A percentile compares a stretch with the other conserved stretches of the same genome.
phyloP scores from a whole-genome alignment of 306 rosid species.

The Heteromeles arbutifolia region DNA sequence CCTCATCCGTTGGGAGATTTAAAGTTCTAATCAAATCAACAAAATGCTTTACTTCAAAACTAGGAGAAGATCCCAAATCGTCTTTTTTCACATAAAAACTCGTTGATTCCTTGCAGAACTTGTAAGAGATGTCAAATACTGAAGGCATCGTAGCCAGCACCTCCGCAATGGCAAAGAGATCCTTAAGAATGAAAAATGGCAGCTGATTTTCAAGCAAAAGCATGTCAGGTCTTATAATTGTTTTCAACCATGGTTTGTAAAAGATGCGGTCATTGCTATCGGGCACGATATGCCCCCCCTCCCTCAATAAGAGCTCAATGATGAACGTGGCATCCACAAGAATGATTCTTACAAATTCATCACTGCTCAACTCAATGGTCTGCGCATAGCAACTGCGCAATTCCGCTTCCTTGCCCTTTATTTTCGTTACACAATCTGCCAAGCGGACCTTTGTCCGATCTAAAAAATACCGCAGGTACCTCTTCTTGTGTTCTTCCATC shows the following conservation, averaged over 20 bases:
- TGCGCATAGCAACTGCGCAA: neutral
- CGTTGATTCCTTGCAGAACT: slow-evolving; percentile 2
- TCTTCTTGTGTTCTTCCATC: slow-evolving; percentile 4
- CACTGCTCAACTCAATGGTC: neutral
- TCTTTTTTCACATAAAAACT: neutral
- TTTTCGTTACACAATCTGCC: neutral
- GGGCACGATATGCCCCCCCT: neutral
- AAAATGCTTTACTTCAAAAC: slow-evolving; percentile 12
- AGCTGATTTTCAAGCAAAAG: slow-evolving; percentile 36
- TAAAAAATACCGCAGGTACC: neutral
- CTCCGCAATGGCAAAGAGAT: neutral
- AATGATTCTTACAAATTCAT: slow-evolving; percentile 11
- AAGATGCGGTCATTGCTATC: slow-evolving; percentile 14
- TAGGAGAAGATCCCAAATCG: neutral
- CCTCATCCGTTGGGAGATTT: slow-evolving; percentile 14
- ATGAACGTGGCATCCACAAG: slow-evolving; percentile 20
- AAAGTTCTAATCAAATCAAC: slow-evolving; percentile 26
- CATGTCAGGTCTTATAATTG: slow-evolving; percentile 21
- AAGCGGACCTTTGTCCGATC: neutral
- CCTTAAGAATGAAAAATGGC: slow-evolving; percentile 23
- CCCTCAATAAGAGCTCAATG: slow-evolving; percentile 19
- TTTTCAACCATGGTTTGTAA: slow-evolving; percentile 17
- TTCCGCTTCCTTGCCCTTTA: neutral
- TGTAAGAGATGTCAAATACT: slow-evolving; percentile 12
- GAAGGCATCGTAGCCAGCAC: neutral